Evolutionary conservation across 1,139 yeast genomes (phyloP).

Genomic region (Lizanozyma gosingica): DNA sequence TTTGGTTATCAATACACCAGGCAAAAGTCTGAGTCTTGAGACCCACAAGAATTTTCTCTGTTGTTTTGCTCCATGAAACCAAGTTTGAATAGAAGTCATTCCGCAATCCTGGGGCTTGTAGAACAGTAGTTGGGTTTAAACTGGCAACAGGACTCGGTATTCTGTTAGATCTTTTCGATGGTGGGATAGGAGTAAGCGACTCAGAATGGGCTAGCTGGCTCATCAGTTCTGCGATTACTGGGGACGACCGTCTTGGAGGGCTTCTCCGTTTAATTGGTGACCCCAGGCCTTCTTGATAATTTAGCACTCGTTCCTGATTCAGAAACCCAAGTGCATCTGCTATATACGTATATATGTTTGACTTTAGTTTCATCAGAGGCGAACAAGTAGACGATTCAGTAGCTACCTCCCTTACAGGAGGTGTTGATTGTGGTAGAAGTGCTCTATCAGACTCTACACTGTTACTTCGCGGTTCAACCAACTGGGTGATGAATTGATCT

Average conservation of each 20-base stretch:
- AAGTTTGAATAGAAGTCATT: slow-evolving; percentile 78
- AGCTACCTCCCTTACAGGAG: too few relatives aligned
- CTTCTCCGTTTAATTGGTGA: background rate
- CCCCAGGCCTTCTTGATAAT: background rate
- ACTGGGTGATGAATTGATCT: too few relatives aligned
- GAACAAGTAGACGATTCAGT: too few relatives aligned
- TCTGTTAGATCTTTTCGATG: background rate
- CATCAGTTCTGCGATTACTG: background rate
- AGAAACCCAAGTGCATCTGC: background rate
- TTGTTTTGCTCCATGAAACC: slow-evolving; percentile 59
- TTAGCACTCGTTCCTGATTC: background rate
- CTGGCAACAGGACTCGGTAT: slow-evolving; percentile 1
- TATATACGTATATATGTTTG: background rate
- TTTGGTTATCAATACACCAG: slow-evolving; percentile 54
- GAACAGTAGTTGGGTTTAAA: slow-evolving; percentile 17
- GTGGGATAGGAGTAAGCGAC: slow-evolving; percentile 2
- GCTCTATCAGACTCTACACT: too few relatives aligned
- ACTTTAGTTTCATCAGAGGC: too few relatives aligned
- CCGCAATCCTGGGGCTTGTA: slow-evolving; percentile 69
- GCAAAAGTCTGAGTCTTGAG: slow-evolving; percentile 50
- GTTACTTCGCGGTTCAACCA: too few relatives aligned
- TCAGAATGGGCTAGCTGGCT: background rate
- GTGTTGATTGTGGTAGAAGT: too few relatives aligned
- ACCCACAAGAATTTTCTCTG: slow-evolving; percentile 60
- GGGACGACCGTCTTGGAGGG: background rate